Base-by-base conservation (phyloP, 768 basidiomycete genomes). In the Xerocomellus chrysenteron region DNA sequence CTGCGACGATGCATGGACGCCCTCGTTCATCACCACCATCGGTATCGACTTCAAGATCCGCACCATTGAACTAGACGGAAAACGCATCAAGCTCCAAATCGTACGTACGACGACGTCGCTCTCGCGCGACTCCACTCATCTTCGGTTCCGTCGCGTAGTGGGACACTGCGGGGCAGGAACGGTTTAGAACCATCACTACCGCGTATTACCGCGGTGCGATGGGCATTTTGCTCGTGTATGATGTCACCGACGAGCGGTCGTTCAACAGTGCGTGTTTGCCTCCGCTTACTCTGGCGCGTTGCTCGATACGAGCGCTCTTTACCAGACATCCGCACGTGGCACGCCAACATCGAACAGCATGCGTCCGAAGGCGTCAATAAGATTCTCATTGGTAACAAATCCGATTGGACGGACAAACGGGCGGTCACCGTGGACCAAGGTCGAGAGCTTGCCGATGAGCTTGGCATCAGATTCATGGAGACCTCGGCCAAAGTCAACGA, bases 31-130 rank as follows among this genome's bases (percentile, higher is more conserved):
- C 76, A 98, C 95, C 55, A 99, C 97, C 55, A 99, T 99, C 73
- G 97, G 96, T 56, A 95, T 98, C 64, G 94, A 97, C 84, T 97
- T 97, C 82, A 96, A 95, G 87, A 98, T 98, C 75, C 87, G 96
- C 35, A 98, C 95, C 50, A 98, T 98, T 71, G 95, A 98, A 73
- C 82, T 98, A 48, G 96, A 98, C 65, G 96, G 96, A 40, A 98
- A 98, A 78, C 86, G 92, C 44, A 94, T 98, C 73, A 98, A 98
- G 76, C 83, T 98, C n/a, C 96, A 98, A 75, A 98, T 98, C 72
- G 95, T 96, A 61, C 63, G 91, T 82, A 13, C 16, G 28, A 30
- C 28, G 28, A 6, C 24, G 8, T 4, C 8, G 5, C 19, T 17
- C 42, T 17, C 19, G 4, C 44, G 36, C 44, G 28, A 40, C 33